These are phyloP conservation scores for Sambucus nigra DNA, from an alignment of 129 eudicot species.

Conservation along the genomic window DNA sequence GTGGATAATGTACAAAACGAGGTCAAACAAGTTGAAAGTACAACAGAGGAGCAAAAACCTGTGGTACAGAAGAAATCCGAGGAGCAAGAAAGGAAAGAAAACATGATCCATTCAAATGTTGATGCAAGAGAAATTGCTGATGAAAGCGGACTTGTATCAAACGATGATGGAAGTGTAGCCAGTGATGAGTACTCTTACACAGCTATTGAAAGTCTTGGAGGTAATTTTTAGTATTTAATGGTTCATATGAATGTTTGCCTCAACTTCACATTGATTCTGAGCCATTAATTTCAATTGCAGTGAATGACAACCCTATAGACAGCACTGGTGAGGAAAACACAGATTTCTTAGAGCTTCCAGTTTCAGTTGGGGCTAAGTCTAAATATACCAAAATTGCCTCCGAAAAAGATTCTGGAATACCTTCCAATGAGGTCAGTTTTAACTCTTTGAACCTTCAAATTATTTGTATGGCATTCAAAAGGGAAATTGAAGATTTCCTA, in stretches of 20 bases:
- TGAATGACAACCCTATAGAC: constrained; percentile 7
- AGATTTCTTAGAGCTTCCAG: constrained; percentile 17
- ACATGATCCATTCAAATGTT: constrained; percentile 8
- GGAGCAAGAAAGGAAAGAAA: constrained; percentile 1
- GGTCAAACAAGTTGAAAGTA: background rate
- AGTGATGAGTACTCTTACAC: constrained; percentile 3
- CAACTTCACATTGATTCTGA: background rate
- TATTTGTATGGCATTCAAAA: background rate
- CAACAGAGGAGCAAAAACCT: background rate
- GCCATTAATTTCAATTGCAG: constrained; percentile 1
- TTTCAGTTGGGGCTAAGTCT: constrained; percentile 8
- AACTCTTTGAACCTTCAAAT: background rate
- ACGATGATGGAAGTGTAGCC: constrained; percentile 5
- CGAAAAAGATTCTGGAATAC: background rate
- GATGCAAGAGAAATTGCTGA: constrained; percentile 20
- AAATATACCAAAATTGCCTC: background rate
- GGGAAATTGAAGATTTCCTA: background rate
- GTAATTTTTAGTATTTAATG: constrained; percentile 3
- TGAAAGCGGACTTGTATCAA: constrained; percentile 21
- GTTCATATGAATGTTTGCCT: background rate
- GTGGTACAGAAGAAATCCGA: background rate
- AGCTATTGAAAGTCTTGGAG: constrained; percentile 11
- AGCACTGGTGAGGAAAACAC: background rate
- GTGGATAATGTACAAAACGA: background rate
- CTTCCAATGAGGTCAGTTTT: constrained; percentile 4